Evolutionary conservation across 2,329 filamentous ascomycete species (phyloP).

Genomic region (Curvularia spicifera): DNA sequence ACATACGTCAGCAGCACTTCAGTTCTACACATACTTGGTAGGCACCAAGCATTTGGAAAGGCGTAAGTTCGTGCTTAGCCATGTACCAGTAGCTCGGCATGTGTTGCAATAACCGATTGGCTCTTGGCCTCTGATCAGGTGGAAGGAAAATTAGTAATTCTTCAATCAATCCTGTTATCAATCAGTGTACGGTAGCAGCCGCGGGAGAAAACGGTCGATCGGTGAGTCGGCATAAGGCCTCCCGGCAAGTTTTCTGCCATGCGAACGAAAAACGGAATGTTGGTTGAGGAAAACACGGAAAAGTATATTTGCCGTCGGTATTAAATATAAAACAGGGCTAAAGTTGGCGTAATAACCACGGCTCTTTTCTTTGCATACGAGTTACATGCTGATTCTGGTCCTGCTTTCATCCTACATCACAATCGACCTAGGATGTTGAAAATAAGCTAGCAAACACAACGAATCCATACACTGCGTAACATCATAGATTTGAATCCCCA

Average conservation of each 20-base stretch:
- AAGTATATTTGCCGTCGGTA: background rate
- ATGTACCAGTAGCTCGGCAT: background rate
- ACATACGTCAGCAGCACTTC: no score
- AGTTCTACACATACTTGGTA: background rate
- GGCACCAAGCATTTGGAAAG: background rate
- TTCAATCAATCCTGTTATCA: background rate
- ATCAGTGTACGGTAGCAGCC: background rate
- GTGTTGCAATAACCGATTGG: background rate
- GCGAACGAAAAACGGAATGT: background rate
- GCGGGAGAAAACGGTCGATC: background rate
- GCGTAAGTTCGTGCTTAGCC: background rate
- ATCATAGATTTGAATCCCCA: no score
- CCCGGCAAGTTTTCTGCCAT: background rate
- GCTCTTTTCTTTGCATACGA: no score
- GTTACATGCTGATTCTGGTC: no score
- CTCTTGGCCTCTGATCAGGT: background rate
- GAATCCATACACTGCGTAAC: no score
- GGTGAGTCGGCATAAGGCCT: background rate
- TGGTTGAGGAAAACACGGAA: background rate
- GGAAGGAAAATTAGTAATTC: background rate
- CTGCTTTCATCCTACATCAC: no score
- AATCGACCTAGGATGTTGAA: no score
- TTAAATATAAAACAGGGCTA: background rate
- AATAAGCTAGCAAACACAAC: no score
- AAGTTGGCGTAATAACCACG: no score